phyloP scores from a whole-genome alignment of 2,329 filamentous ascomycete species.

The Eutypa lata region DNA sequence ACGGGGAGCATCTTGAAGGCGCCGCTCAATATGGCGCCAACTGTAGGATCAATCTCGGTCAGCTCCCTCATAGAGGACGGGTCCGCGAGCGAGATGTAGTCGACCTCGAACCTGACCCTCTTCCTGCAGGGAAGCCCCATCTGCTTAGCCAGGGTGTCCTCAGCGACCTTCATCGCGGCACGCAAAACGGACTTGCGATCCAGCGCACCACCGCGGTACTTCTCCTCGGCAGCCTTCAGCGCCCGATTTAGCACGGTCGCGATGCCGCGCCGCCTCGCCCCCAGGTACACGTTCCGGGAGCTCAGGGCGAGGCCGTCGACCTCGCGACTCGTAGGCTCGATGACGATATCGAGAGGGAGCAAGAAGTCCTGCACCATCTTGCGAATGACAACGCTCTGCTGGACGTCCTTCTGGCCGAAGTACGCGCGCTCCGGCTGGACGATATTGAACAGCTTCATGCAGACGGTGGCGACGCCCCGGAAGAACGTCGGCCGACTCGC shows the following conservation, averaged over 20 bases:
- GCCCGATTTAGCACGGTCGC: conserved; percentile 71
- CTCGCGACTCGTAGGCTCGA: conserved; percentile 75
- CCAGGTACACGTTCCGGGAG: conserved; percentile 91
- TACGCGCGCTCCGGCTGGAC: conserved; percentile 75
- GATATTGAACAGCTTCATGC: conserved; percentile 89
- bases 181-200: conserved; percentile 67
- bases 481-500: conserved; percentile 89
- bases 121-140: conserved; percentile 53
- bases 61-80: conserved; percentile 80
- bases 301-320: conserved; percentile 83
- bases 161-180: conserved; percentile 62
- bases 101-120: conserved; percentile 74
- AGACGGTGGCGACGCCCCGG: conserved; percentile 91
- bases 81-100: conserved; percentile 90
- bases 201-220: conserved; percentile 53
- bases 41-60: conserved; percentile 62
- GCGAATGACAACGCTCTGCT: conserved; percentile 88
- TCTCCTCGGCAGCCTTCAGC: conserved; percentile 66
- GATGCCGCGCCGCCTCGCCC: conserved; percentile 65
- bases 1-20: conserved; percentile 87
- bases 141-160: conserved; percentile 58
- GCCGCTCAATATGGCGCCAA: conserved; percentile 82
- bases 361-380: conserved; percentile 87
- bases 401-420: conserved; percentile 97
- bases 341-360: conserved; percentile 68